Evolutionary conservation across 129 eudicot genomes (phyloP).

Genomic region (Mikania micrantha): DNA sequence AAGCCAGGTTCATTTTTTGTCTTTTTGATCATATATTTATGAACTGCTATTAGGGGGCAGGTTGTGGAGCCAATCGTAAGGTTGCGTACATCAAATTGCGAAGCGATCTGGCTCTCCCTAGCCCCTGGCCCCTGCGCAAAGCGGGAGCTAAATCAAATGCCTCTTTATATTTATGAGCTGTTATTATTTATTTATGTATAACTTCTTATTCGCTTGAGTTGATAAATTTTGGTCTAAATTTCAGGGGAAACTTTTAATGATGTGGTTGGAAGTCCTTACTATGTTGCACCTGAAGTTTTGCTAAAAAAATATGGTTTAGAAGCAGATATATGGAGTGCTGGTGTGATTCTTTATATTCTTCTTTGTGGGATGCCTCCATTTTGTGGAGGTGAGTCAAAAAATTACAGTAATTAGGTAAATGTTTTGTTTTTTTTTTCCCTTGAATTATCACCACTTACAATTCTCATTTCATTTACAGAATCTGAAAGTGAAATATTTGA

Average conservation of each 20-base stretch:
- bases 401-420: neutral
- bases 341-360: constrained; percentile 78
- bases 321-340: constrained; percentile 92
- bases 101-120: too few relatives aligned
- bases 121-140: too few relatives aligned
- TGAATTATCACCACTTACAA: neutral
- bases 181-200: neutral
- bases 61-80: too few relatives aligned
- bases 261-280: constrained; percentile 93
- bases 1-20: constrained; percentile 59
- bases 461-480: constrained; percentile 37
- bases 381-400: constrained; percentile 73
- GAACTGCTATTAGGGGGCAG: neutral
- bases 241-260: constrained; percentile 65
- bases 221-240: neutral
- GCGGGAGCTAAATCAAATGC: too few relatives aligned
- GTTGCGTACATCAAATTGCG: too few relatives aligned
- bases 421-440: neutral
- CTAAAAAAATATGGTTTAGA: constrained; percentile 65
- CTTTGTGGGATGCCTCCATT: constrained; percentile 88
- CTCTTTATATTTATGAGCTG: too few relatives aligned
- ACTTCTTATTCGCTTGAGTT: neutral
- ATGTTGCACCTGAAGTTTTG: constrained; percentile 93
- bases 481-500: constrained; percentile 74
- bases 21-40: neutral